Base-by-base conservation (phyloP, 495 filamentous ascomycete genomes). In the Oleoguttula mirabilis region DNA sequence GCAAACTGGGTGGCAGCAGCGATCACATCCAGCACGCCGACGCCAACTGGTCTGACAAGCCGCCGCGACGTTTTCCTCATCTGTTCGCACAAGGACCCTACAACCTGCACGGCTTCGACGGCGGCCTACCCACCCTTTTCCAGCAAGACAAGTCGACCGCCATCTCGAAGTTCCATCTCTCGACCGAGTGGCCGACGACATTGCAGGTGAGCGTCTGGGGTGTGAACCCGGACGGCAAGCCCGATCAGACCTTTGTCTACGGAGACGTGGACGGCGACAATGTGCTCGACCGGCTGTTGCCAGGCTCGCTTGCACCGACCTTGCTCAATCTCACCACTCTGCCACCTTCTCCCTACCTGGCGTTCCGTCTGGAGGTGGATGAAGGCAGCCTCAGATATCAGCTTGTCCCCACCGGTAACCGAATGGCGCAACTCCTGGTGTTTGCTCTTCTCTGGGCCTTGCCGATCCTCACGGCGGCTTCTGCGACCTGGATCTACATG, bases 161-260 rank as follows among this genome's bases (percentile, higher is more conserved):
- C 1, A 63, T 72, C 51, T 68, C 70, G 5, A 59, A 61, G 6
- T 82, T 67, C 15, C 67, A 71, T 51, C 61, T 72, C 34, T 75
- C 74, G 49, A 69, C 76, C 67, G 60, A 70, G 3, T 77, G 81
- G 47, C 80, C 69, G 68, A 77, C 77, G 8, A 66, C 11, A 57
- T 65, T 24, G 73, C 74, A 44, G 72, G 76, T 80, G 39, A 82
- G 80, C 47, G 61, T 73, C 1, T 82, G 77, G 77, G 77, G 77
- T 25, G 73, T 78, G 43, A 77, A 82, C 51, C 69, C 69, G 0
- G 70, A 80, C 55, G 75, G 75, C 8, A 61, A 71, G 43, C 77
- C 78, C 2, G 76, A 80, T 46, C 61, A 73, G 35, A 66, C 65
- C 12, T 67, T 63, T 23, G 63, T 79, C 2, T 69, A 64, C 36